Base-by-base conservation (phyloP, 2,329 filamentous ascomycete genomes). In the Ascochyta koolunga region DNA sequence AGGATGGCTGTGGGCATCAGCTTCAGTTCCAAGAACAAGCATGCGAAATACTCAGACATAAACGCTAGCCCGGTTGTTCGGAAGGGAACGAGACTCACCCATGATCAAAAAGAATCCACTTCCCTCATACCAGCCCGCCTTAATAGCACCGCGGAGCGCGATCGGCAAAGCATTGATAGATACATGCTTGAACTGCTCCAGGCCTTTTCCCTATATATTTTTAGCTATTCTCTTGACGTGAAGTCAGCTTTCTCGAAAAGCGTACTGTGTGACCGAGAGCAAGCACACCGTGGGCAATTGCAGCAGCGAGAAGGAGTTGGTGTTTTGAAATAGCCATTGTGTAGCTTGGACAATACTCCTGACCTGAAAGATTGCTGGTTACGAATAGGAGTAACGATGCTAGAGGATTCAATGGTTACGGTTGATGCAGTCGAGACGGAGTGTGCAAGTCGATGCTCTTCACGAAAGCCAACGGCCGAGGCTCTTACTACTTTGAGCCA, bases 121-220 rank as follows among this genome's bases (percentile, higher is more conserved):
- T 8, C 72, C 72, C 44, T 75, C 70, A 40, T 72, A 75, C 72
- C 71, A 75, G 9, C 71, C 70, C 3, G 67, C 65, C 40, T 66
- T 68, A n/a, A 69, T 62, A 9, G 70, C 67, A 19, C 66, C 65
- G 11, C 65, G 68, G 3, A 75, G 62, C 5, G 55, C 25, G 2
- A 54, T 36, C 1, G 71, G 72, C 1, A 75, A 56, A 1, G 64
- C 58, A 29, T 65, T 66, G n/a, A 73, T 52, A 6, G 70, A 68
- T 0, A 67, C 60, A 16, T 74, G 66, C 35, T 69, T 69, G 61
- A 73, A 73, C 33, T 72, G 69, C 7, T 71, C 67, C 13, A 73
- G 60, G 2, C 72, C 72, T 49, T 73, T 73, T 11, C 60, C 59
- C 70, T 74, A 27, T 2, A 25, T 15, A 11, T 31, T 16, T 16